These are phyloP conservation scores for Cornus kousa DNA, from an alignment of 148 eudicot species.

Conservation along the genomic window DNA sequence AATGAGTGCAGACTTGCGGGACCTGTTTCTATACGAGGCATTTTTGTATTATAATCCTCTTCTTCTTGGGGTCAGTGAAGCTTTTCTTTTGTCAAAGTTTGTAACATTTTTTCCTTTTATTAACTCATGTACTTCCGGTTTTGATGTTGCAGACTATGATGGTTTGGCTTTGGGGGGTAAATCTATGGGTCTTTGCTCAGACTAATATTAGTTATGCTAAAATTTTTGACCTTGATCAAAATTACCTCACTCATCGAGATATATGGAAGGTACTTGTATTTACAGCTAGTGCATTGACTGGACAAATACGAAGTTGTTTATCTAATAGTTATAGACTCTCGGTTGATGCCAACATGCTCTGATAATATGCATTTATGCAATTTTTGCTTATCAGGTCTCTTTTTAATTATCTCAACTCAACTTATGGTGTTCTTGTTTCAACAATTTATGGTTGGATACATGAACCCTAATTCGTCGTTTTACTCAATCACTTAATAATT, in stretches of 20 bases:
- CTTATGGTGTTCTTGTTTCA: too few species aligned
- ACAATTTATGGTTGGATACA: too few species aligned
- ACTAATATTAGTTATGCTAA: slow-evolving; percentile 75
- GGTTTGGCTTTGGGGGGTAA: slow-evolving; percentile 93
- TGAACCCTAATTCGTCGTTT: too few species aligned
- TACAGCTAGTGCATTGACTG: not conserved
- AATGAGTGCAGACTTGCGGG: slow-evolving; percentile 90
- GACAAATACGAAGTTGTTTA: not conserved
- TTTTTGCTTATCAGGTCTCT: too few species aligned
- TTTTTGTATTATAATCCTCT: slow-evolving; percentile 97
- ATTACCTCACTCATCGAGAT: slow-evolving; percentile 74
- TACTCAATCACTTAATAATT: too few species aligned
- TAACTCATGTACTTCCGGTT: slow-evolving; percentile 15
- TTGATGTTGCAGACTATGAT: slow-evolving; percentile 69
- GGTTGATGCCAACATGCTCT: too few species aligned
- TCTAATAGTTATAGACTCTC: too few species aligned
- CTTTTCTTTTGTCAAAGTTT: slow-evolving; percentile 1
- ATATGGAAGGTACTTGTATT: slow-evolving; percentile 77
- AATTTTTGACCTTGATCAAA: slow-evolving; percentile 91
- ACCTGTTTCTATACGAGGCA: slow-evolving; percentile 92
- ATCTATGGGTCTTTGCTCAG: slow-evolving; percentile 88
- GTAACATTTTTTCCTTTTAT: not conserved
- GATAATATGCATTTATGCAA: too few species aligned
- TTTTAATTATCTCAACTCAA: too few species aligned
- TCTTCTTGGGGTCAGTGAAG: slow-evolving; percentile 76